Evolutionary conservation across 352 stramenopile species (phyloP).

Genomic region (Globisporangium cederbergense): DNA sequence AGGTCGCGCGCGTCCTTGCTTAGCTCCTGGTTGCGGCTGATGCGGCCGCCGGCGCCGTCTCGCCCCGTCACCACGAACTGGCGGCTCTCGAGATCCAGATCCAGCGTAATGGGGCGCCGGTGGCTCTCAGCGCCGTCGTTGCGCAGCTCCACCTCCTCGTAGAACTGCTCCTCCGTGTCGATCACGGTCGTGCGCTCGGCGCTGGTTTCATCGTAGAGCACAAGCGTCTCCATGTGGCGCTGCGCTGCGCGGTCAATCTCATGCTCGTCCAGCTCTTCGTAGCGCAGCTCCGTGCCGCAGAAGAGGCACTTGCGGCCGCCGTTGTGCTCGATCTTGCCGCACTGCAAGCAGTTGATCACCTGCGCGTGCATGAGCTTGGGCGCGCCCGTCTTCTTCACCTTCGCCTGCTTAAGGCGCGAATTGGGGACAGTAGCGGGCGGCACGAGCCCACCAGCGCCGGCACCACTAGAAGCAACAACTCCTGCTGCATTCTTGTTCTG

Average conservation of each 20-base stretch:
- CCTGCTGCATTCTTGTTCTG: not conserved
- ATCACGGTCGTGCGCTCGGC: constrained; percentile 42
- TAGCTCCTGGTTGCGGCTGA: constrained; percentile 54
- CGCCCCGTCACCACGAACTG: constrained; percentile 27
- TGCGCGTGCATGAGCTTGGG: constrained; percentile 46
- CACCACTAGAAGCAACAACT: not conserved
- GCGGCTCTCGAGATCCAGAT: constrained; percentile 44
- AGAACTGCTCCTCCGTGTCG: constrained; percentile 40
- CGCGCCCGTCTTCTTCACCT: constrained; percentile 33
- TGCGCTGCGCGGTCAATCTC: constrained; percentile 32
- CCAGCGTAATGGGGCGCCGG: constrained; percentile 34
- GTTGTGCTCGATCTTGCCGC: constrained; percentile 66
- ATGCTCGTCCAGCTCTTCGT: constrained; percentile 41
- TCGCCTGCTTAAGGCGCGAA: constrained; percentile 47
- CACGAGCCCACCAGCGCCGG: constrained; percentile 24
- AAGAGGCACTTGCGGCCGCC: constrained; percentile 47
- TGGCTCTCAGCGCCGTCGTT: not conserved
- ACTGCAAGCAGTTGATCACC: constrained; percentile 73
- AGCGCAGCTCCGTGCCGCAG: constrained; percentile 53
- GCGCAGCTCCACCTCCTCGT: constrained; percentile 23
- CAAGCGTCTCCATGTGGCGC: constrained; percentile 54
- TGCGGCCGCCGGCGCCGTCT: constrained; percentile 13
- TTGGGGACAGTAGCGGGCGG: constrained; percentile 34
- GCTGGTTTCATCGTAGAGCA: constrained; percentile 43
- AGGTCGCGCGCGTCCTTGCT: constrained; percentile 49